These are phyloP conservation scores for Escallonia herrerae DNA, from an alignment of 129 eudicot genomes.

Conservation along the genomic window DNA sequence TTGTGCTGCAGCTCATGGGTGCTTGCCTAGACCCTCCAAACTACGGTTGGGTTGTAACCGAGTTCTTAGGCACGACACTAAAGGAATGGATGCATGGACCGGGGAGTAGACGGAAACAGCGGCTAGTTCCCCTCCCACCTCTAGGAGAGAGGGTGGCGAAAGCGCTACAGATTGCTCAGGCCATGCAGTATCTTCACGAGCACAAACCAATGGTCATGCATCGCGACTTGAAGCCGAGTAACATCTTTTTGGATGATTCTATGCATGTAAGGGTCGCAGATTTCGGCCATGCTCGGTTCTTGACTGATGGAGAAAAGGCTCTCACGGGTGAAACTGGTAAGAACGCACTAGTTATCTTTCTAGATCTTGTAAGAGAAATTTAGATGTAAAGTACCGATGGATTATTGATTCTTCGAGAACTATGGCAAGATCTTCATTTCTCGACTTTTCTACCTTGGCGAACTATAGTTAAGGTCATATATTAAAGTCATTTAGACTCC, in stretches of 20 bases:
- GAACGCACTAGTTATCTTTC: background rate
- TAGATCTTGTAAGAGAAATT: no score
- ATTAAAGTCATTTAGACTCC: no score
- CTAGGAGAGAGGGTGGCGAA: slow-evolving; percentile 39
- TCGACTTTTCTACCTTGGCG: no score
- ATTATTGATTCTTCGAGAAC: no score
- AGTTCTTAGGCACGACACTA: slow-evolving; percentile 44
- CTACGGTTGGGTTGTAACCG: slow-evolving; percentile 69
- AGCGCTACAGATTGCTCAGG: slow-evolving; percentile 73
- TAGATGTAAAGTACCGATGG: no score
- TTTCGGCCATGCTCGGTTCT: slow-evolving; percentile 77
- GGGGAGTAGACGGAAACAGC: slow-evolving; percentile 41
- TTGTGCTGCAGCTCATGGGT: slow-evolving; percentile 65
- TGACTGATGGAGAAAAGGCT: slow-evolving; percentile 61
- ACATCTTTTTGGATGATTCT: slow-evolving; percentile 62
- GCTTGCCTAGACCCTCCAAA: slow-evolving; percentile 71
- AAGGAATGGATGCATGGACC: slow-evolving; percentile 66
- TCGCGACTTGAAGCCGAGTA: slow-evolving; percentile 62
- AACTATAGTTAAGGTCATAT: no score
- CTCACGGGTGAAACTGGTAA: slow-evolving; percentile 73
- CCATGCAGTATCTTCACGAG: slow-evolving; percentile 70
- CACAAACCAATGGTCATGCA: slow-evolving; percentile 62
- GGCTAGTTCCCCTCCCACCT: slow-evolving; percentile 37
- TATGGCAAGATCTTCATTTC: no score
- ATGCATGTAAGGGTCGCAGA: slow-evolving; percentile 68